A percentile compares a stretch with the other conserved stretches of the same genome.
phyloP scores from a whole-genome alignment of 2,329 filamentous ascomycete species.

The Pseudomassariella vexata region DNA sequence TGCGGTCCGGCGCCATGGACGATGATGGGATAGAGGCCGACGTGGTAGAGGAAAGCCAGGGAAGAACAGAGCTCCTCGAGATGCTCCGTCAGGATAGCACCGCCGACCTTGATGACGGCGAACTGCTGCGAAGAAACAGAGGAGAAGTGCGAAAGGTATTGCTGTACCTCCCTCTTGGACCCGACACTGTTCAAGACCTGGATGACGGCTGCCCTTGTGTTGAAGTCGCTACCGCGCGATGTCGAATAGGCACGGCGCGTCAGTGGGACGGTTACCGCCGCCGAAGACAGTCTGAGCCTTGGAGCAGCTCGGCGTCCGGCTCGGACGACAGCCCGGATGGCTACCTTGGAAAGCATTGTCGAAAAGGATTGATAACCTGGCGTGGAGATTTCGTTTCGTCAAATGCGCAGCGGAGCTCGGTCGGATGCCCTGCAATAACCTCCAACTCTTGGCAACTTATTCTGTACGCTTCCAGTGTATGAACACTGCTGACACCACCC shows the following conservation, averaged over 20 bases:
- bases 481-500: too few relatives aligned
- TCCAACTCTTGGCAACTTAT: too few relatives aligned
- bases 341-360: slow-evolving; percentile 20
- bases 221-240: slow-evolving; percentile 38
- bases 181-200: slow-evolving; percentile 93
- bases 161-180: slow-evolving; percentile 91
- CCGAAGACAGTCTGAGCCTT: slow-evolving; percentile 15
- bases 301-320: slow-evolving; percentile 21
- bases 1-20: slow-evolving; percentile 94
- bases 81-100: slow-evolving; percentile 91
- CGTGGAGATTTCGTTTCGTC: too few relatives aligned
- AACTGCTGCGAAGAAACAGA: slow-evolving; percentile 96
- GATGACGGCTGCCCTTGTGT: slow-evolving; percentile 75
- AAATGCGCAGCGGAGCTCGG: background rate
- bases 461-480: too few relatives aligned
- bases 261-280: slow-evolving; percentile 8
- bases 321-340: slow-evolving; percentile 20
- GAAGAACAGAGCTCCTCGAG: slow-evolving; percentile 86
- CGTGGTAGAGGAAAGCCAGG: slow-evolving; percentile 87
- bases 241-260: slow-evolving; percentile 22
- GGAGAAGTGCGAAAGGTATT: slow-evolving; percentile 96
- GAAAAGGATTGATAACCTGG: too few relatives aligned
- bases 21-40: slow-evolving; percentile 90
- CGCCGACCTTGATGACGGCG: slow-evolving; percentile 96
- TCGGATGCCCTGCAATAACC: background rate